A percentile compares a stretch with the other conserved stretches of the same genome.
Conservation (phyloP, 148 eudicot genomes). For the Rhododendron williamsianum region DNA sequence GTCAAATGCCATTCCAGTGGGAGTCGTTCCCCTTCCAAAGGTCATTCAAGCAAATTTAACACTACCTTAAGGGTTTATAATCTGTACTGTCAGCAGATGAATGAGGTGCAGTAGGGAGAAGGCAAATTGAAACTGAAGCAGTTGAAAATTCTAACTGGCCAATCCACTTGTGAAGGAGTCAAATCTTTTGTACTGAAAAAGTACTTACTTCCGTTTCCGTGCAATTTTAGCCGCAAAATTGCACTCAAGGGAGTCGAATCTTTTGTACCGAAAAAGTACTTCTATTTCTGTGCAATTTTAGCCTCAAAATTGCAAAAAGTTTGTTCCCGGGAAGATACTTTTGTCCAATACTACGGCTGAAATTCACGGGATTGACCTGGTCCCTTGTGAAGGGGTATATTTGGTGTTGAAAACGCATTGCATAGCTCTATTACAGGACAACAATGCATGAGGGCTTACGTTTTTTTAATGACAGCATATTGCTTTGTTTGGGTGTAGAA, state of each 20-base stretch:
- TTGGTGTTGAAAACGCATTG: too few species aligned
- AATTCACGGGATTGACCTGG: too few species aligned
- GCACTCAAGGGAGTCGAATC: too few species aligned
- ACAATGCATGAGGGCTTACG: background rate
- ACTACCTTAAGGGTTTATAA: background rate
- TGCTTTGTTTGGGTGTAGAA: slow-evolving; percentile 39
- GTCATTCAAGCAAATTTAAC: background rate
- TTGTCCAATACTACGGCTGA: too few species aligned
- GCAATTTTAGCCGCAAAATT: too few species aligned
- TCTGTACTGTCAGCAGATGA: background rate
- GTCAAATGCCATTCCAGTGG: background rate
- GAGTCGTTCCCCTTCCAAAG: background rate
- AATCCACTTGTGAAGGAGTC: background rate
- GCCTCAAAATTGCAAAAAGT: too few species aligned
- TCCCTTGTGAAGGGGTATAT: too few species aligned
- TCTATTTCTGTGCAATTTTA: too few species aligned
- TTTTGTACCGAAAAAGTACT: too few species aligned
- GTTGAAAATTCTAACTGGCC: background rate
- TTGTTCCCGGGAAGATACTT: too few species aligned
- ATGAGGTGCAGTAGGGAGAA: background rate
- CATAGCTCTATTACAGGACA: background rate
- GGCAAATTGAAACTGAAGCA: background rate
- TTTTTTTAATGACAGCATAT: background rate
- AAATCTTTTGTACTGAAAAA: too few species aligned
- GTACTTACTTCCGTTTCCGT: too few species aligned